phyloP scores from a whole-genome alignment of 176 grass and related monocot genomes.

The Triticum timopheevii region DNA sequence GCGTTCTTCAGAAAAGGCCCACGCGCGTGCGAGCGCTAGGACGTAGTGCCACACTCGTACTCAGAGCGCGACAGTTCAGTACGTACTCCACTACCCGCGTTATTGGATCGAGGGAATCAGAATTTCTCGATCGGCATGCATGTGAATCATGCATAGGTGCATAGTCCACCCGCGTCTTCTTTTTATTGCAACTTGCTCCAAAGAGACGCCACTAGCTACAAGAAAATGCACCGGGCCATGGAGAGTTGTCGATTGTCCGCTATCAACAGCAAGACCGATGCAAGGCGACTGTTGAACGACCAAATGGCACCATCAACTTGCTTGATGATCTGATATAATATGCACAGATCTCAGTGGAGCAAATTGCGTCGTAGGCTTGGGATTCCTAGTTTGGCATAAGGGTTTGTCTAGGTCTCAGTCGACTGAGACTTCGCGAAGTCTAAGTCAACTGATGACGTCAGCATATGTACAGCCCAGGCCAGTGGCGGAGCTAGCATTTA shows the following conservation, averaged over 20 bases:
- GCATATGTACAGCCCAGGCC: no score
- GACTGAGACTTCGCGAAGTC: no score
- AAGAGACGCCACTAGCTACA: not conserved
- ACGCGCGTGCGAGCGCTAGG: not conserved
- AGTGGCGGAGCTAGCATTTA: no score
- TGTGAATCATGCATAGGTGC: conserved; percentile 17
- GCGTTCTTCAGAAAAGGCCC: not conserved
- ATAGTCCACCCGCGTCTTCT: not conserved
- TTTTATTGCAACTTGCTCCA: not conserved
- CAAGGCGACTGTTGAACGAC: not conserved
- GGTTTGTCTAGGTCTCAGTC: no score
- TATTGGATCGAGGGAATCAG: not conserved
- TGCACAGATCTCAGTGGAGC: not conserved
- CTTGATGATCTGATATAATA: not conserved
- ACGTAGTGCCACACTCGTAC: not conserved
- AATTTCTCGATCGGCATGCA: conserved; percentile 24
- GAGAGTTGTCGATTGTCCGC: not conserved
- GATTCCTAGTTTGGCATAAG: no score
- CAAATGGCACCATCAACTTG: not conserved
- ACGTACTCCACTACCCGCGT: not conserved
- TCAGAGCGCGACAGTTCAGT: not conserved
- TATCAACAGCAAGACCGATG: not conserved
- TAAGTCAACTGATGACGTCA: no score
- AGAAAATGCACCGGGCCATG: not conserved
- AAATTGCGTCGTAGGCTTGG: no score